A percentile compares a stretch with the other conserved stretches of the same genome.
Evolutionary conservation across 208 protist species (phyloP).

Genomic region (Tritrichomonas musculus): DNA sequence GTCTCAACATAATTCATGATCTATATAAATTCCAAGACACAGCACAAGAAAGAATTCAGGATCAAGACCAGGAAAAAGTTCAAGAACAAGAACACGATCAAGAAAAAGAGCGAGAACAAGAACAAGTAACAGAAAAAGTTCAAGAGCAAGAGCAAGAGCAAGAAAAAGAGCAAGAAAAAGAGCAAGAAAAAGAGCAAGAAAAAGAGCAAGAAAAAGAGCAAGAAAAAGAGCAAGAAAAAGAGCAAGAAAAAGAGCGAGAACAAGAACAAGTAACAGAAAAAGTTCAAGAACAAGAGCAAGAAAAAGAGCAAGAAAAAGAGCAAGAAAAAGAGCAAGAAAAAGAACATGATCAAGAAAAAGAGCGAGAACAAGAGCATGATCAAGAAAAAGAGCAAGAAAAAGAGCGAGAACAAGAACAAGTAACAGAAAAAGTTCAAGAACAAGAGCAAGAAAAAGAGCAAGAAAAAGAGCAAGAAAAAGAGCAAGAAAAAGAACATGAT

Average conservation of each 20-base stretch:
- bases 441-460: neutral
- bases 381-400: neutral
- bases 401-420: neutral
- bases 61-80: neutral
- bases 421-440: neutral
- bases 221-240: neutral
- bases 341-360: too few species aligned
- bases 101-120: neutral
- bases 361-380: neutral
- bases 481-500: neutral
- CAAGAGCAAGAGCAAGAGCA: slow-evolving; percentile 17
- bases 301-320: neutral
- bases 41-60: neutral
- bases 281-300: neutral
- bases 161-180: neutral
- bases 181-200: neutral
- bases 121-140: too few species aligned
- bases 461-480: neutral
- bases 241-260: neutral
- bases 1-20: too few species aligned
- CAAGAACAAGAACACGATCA: neutral
- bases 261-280: too few species aligned
- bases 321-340: too few species aligned
- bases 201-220: neutral
- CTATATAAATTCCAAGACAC: too few species aligned